A percentile compares a stretch with the other conserved stretches of the same genome.
Evolutionary conservation across 257 asterid species (phyloP).

Genomic region (Salvia splendens): DNA sequence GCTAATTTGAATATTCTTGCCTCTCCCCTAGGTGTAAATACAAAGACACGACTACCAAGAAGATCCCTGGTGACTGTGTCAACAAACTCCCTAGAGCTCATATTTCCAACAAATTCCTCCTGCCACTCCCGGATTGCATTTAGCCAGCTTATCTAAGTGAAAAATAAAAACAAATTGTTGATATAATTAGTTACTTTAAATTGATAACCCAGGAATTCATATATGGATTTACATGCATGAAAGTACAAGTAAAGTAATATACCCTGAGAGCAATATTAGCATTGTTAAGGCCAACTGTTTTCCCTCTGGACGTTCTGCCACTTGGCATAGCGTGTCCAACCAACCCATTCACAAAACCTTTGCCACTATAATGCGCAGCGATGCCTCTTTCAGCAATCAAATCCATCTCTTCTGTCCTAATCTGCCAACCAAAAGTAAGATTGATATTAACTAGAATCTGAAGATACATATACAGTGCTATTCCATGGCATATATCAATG

Average conservation of each 20-base stretch:
- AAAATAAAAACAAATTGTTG: conserved; percentile 17
- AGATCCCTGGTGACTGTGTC: conserved; percentile 89
- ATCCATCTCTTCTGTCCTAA: conserved; percentile 94
- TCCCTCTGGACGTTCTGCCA: conserved; percentile 59
- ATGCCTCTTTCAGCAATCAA: conserved; percentile 92
- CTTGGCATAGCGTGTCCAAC: conserved; percentile 66
- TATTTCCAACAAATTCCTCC: conserved; percentile 94
- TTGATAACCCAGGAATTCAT: conserved; percentile 1
- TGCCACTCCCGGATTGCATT: conserved; percentile 99
- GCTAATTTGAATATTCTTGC: conserved; percentile 37
- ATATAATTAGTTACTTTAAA: conserved; percentile 30
- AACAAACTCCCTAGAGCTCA: conserved; percentile 95
- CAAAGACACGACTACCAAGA: conserved; percentile 90
- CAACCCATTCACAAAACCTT: conserved; percentile 72
- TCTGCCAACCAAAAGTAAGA: conserved; percentile 47
- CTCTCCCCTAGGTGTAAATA: conserved; percentile 97
- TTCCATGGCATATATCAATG: background rate
- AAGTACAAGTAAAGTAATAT: conserved; percentile 31
- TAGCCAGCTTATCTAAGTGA: conserved; percentile 88
- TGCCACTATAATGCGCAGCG: conserved; percentile 93
- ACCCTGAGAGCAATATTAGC: conserved; percentile 95
- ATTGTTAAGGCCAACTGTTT: conserved; percentile 74
- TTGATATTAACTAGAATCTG: conserved; percentile 3
- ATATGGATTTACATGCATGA: conserved; percentile 14
- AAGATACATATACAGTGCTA: background rate